Conservation (phyloP, 805 yeast genomes). For the Ogataea polymorpha region DNA sequence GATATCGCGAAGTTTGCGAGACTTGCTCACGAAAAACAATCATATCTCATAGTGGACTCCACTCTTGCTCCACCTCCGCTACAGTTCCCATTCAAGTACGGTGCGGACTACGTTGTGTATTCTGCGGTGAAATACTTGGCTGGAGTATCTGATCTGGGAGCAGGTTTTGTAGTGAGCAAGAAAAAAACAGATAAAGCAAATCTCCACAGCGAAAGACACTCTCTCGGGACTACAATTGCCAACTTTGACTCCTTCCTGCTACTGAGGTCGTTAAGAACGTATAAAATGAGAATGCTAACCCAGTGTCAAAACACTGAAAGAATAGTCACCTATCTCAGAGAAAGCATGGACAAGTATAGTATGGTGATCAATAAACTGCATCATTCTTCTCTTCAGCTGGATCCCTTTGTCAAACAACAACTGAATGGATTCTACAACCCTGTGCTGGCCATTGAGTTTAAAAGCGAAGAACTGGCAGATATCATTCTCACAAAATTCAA, state of each 20-base stretch:
- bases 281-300: constrained; percentile 45
- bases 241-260: constrained; percentile 48
- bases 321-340: constrained; percentile 38
- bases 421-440: constrained; percentile 44
- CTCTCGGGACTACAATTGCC: constrained; percentile 51
- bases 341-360: constrained; percentile 34
- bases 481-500: constrained; percentile 43
- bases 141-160: constrained; percentile 53
- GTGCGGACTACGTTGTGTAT: constrained; percentile 52
- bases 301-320: constrained; percentile 45
- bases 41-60: constrained; percentile 47
- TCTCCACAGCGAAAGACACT: constrained; percentile 40
- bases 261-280: constrained; percentile 47
- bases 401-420: constrained; percentile 37
- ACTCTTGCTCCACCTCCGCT: constrained; percentile 58
- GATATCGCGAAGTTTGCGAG: constrained; percentile 43
- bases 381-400: constrained; percentile 50
- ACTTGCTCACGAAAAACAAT: constrained; percentile 42
- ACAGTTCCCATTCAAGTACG: constrained; percentile 48
- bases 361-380: constrained; percentile 33
- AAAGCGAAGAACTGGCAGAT: constrained; percentile 36
- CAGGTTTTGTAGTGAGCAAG: constrained; percentile 48
- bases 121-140: constrained; percentile 57
- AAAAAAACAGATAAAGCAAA: constrained; percentile 31
- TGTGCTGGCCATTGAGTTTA: constrained; percentile 43